Conservation (phyloP, 768 basidiomycete species). For the Phylloporus sp. region DNA sequence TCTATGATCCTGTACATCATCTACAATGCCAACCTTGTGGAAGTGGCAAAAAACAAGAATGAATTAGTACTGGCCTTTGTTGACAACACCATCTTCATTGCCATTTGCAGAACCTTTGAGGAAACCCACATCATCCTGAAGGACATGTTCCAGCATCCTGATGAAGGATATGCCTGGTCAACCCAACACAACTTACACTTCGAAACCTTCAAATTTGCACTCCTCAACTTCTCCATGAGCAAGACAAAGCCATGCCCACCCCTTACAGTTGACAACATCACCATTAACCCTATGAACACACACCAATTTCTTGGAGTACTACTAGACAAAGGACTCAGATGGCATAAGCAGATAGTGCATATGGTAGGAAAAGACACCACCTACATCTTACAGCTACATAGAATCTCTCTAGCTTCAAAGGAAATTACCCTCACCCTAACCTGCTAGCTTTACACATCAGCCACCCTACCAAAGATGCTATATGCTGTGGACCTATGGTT, state of each 20-base stretch:
- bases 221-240: slow-evolving; percentile 10
- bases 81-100: slow-evolving; percentile 27
- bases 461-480: neutral
- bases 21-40: slow-evolving; percentile 27
- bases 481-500: neutral
- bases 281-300: neutral
- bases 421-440: neutral
- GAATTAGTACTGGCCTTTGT: slow-evolving; percentile 29
- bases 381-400: neutral
- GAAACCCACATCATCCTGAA: slow-evolving; percentile 17
- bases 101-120: slow-evolving; percentile 19
- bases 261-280: neutral
- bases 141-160: slow-evolving; percentile 22
- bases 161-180: slow-evolving; percentile 17
- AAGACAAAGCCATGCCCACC: neutral
- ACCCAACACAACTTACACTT: slow-evolving; percentile 20
- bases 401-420: too few species aligned
- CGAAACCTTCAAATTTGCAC: slow-evolving; percentile 18
- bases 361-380: neutral
- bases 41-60: neutral
- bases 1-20: slow-evolving; percentile 30
- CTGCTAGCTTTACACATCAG: neutral
- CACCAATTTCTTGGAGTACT: neutral
- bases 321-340: neutral
- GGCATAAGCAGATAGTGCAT: neutral